Evolutionary conservation across 441 rosid genomes (phyloP).

Genomic region (Adansonia gregorii): DNA sequence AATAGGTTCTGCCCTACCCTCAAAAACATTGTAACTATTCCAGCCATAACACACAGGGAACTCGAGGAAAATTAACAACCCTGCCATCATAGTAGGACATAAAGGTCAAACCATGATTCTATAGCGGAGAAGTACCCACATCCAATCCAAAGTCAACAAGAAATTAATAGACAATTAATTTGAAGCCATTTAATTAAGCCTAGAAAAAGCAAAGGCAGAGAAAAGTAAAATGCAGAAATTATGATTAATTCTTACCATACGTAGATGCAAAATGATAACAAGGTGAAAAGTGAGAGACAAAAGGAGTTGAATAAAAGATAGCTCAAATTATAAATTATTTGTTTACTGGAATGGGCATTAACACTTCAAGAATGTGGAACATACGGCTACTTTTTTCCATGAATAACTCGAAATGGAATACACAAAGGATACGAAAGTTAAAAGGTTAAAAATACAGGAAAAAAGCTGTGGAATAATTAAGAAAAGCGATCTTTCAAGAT

Average conservation of each 20-base stretch:
- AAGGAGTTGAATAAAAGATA: constrained; percentile 1
- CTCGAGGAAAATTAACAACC: constrained; percentile 60
- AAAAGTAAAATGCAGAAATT: not conserved
- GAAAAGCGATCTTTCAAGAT: not conserved
- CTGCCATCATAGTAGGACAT: constrained; percentile 84
- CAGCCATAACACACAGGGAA: constrained; percentile 55
- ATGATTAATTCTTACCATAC: not conserved
- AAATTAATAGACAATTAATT: constrained; percentile 13
- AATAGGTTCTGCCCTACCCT: constrained; percentile 39
- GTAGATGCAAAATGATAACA: not conserved
- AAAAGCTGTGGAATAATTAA: not conserved
- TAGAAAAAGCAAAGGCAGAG: constrained; percentile 8
- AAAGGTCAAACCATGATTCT: constrained; percentile 31
- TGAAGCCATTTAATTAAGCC: constrained; percentile 1
- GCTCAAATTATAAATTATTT: not conserved
- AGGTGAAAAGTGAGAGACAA: not conserved
- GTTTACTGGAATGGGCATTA: not conserved
- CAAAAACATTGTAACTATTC: constrained; percentile 41
- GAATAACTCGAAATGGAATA: not conserved
- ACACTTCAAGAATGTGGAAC: not conserved
- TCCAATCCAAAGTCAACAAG: constrained; percentile 34
- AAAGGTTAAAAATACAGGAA: constrained; percentile 11
- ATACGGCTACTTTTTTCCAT: not conserved
- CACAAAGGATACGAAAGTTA: not conserved
- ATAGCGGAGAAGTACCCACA: not conserved